phyloP scores from a whole-genome alignment of 2,329 filamentous ascomycete species.

The Elsinoe batatas region DNA sequence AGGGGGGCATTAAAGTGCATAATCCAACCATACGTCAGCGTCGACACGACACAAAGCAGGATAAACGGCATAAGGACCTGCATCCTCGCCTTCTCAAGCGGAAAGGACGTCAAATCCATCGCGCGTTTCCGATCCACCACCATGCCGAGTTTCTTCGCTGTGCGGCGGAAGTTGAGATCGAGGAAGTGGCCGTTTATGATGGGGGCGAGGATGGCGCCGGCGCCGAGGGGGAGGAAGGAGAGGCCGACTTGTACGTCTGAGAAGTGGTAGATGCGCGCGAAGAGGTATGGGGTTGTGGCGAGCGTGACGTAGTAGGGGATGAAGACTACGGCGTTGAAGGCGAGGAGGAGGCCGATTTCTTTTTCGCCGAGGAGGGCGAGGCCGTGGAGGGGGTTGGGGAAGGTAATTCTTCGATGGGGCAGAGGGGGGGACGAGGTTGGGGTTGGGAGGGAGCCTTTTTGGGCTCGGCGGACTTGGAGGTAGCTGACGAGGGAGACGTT shows the following conservation, averaged over 20 bases:
- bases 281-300: slow-evolving; percentile 37
- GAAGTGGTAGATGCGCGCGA: slow-evolving; percentile 38
- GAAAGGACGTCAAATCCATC: slow-evolving; percentile 42
- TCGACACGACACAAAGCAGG: slow-evolving; percentile 24
- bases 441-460: slow-evolving; percentile 14
- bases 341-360: slow-evolving; percentile 30
- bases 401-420: slow-evolving; percentile 28
- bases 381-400: slow-evolving; percentile 37
- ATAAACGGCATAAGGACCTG: slow-evolving; percentile 32
- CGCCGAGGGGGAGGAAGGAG: slow-evolving; percentile 31
- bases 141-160: slow-evolving; percentile 52
- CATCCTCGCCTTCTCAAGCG: slow-evolving; percentile 39
- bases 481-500: slow-evolving; percentile 24
- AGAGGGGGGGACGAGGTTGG: slow-evolving; percentile 16
- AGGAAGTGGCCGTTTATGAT: slow-evolving; percentile 45
- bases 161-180: slow-evolving; percentile 64
- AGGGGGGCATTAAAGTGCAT: slow-evolving; percentile 28
- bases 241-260: slow-evolving; percentile 38
- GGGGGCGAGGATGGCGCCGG: slow-evolving; percentile 29
- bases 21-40: slow-evolving; percentile 36
- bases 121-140: slow-evolving; percentile 50
- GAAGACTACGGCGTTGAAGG: slow-evolving; percentile 34
- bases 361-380: slow-evolving; percentile 33
- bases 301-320: slow-evolving; percentile 40
- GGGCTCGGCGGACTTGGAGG: slow-evolving; percentile 17